Conservation (phyloP, 208 protist genomes). For the Crithidia thermophila region DNA sequence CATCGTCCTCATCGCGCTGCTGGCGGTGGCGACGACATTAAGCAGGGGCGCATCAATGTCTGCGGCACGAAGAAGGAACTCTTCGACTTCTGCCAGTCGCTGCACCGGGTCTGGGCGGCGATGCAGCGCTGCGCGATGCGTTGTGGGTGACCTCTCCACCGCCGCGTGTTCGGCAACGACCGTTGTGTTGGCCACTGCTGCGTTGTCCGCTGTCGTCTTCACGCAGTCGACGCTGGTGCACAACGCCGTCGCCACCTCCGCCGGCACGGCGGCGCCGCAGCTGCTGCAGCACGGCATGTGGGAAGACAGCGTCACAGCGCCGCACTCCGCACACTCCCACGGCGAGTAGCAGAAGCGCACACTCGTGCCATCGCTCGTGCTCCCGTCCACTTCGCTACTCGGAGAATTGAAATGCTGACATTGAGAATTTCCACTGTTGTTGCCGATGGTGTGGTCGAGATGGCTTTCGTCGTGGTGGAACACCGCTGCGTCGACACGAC, state of each 20-base stretch:
- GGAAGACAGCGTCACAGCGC: constrained; percentile 35
- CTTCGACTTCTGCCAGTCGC: constrained; percentile 24
- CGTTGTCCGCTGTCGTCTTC: neutral
- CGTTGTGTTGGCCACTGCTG: neutral
- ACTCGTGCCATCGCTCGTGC: neutral
- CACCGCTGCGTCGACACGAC: neutral
- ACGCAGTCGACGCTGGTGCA: neutral
- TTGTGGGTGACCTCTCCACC: neutral
- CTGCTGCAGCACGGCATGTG: constrained; percentile 35
- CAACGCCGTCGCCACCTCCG: neutral
- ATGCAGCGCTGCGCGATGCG: neutral
- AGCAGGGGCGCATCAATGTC: neutral
- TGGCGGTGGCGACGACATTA: neutral
- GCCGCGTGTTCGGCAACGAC: neutral
- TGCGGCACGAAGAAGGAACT: constrained; percentile 16
- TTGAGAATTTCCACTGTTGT: too few relatives aligned
- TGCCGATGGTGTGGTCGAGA: neutral
- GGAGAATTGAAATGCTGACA: too few relatives aligned
- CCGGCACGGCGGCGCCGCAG: constrained; percentile 30
- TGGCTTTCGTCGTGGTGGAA: neutral
- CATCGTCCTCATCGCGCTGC: too few relatives aligned
- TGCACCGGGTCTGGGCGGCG: neutral
- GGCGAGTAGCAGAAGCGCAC: constrained; percentile 39
- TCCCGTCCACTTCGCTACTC: too few relatives aligned
- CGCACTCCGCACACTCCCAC: constrained; percentile 56